Evolutionary conservation across 805 yeast species (phyloP).

Genomic region (Candida endomychidarum): DNA sequence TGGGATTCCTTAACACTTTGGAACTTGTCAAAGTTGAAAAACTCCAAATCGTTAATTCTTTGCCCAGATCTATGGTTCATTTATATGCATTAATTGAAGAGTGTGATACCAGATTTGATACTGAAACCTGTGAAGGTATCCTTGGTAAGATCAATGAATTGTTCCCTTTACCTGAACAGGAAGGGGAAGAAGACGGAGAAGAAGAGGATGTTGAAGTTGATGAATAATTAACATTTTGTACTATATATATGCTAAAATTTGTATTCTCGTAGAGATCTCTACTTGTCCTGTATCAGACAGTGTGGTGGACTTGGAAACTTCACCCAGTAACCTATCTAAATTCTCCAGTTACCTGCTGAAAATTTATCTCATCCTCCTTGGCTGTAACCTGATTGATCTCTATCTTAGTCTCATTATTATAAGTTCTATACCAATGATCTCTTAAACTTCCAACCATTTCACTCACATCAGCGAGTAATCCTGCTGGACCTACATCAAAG

Average conservation of each 20-base stretch:
- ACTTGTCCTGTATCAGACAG: no score
- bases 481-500: constrained; percentile 67
- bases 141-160: constrained; percentile 53
- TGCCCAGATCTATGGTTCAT: constrained; percentile 79
- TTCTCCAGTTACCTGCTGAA: constrained; percentile 14
- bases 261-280: no score
- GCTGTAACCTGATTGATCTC: background rate
- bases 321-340: no score
- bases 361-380: constrained; percentile 5
- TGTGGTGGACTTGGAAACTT: no score
- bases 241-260: background rate
- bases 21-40: constrained; percentile 78
- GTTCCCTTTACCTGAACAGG: constrained; percentile 47
- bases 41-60: constrained; percentile 75
- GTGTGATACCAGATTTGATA: constrained; percentile 82
- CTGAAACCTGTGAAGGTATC: constrained; percentile 60
- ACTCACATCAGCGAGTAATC: constrained; percentile 62
- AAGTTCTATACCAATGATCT: constrained; percentile 29
- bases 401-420: constrained; percentile 1
- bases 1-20: constrained; percentile 48
- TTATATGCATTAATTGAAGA: constrained; percentile 84
- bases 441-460: constrained; percentile 53
- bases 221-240: background rate
- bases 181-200: constrained; percentile 17
- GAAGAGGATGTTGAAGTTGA: background rate